Evolutionary conservation across 2,329 filamentous ascomycete genomes (phyloP), one percentile per base, ranked within the genome.

Genomic region (Scytalidium sp.): DNA sequence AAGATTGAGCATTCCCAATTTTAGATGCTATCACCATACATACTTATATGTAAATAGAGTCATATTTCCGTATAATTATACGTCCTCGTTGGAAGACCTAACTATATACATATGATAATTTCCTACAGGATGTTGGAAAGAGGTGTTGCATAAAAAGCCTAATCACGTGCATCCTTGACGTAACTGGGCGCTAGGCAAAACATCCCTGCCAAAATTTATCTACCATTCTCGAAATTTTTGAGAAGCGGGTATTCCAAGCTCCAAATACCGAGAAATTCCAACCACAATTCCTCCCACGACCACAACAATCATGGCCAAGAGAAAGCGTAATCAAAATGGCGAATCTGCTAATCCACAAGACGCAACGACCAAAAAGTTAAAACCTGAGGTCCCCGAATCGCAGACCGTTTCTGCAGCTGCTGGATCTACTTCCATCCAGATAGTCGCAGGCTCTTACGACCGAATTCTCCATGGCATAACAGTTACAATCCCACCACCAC

Each of bases 381-480:
- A 36, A 36, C 27, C 52, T 8, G 39, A 52, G 17, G 23, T 46
- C 19, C 45, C 60, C 19, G 63, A 64, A 53, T 27, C 57, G 46
- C 4, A 17, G 19, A 21, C 19, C 23, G 21, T 40, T 19, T 9
- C 51, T 19, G 25, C 50, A 6, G 29, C 44, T 3, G 21, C 57
- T 17, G 55, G 51, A 57, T 54, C 60, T 41, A 70, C 83, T 58
- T 85, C 86, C n/a, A 77, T 97, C 51, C 94, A 97, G 69, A 86
- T 99, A 57, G 79, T 97, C 52, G 86, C 90, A 6, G 94, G 94
- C 43, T 97, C 92, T 47, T 99, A 99, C 71, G 94, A 99, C 66
- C 83, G 91, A 56, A 84, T 95, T 45, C 80, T 99, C 19, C 94
- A 99, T 68, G 94, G 94, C 52, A 79, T 97, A 61, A 90, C 88